phyloP scores from a whole-genome alignment of 345 rosid species.

The Pistacia integerrima region DNA sequence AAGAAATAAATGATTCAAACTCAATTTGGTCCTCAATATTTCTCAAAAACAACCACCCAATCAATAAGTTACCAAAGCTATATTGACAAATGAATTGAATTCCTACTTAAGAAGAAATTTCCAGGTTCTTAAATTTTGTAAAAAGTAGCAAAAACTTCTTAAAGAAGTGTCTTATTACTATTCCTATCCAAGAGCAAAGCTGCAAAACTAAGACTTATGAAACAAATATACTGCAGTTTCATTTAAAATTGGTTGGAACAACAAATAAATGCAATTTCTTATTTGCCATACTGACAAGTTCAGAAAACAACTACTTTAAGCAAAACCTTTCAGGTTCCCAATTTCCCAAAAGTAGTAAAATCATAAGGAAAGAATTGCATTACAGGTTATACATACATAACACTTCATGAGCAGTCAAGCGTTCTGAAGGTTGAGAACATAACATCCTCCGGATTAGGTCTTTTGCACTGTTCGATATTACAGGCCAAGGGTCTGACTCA shows the following conservation, averaged over 20 bases:
- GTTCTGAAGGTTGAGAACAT: constrained; percentile 71
- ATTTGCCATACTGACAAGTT: background rate
- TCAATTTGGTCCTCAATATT: constrained; percentile 6
- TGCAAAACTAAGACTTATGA: background rate
- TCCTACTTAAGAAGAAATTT: background rate
- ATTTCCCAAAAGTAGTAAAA: constrained; percentile 10
- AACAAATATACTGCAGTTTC: background rate
- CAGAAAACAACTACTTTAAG: background rate
- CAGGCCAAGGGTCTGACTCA: constrained; percentile 95
- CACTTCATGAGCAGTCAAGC: constrained; percentile 95
- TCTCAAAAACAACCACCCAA: background rate
- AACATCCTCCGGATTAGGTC: constrained; percentile 86
- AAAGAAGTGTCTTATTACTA: background rate
- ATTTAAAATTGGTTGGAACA: constrained; percentile 11
- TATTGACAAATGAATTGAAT: background rate
- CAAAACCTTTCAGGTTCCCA: background rate
- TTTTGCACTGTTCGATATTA: constrained; percentile 87
- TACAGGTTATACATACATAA: constrained; percentile 60
- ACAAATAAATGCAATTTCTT: background rate
- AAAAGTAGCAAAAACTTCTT: background rate
- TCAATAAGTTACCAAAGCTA: background rate
- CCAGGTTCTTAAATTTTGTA: background rate
- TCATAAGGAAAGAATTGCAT: constrained; percentile 1
- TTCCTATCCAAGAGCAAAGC: background rate
- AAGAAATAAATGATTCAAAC: background rate